A percentile compares a stretch with the other conserved stretches of the same genome.
These are phyloP conservation scores for Blumeria graminis DNA, from an alignment of 2,329 filamentous ascomycete species.

Conservation along the genomic window DNA sequence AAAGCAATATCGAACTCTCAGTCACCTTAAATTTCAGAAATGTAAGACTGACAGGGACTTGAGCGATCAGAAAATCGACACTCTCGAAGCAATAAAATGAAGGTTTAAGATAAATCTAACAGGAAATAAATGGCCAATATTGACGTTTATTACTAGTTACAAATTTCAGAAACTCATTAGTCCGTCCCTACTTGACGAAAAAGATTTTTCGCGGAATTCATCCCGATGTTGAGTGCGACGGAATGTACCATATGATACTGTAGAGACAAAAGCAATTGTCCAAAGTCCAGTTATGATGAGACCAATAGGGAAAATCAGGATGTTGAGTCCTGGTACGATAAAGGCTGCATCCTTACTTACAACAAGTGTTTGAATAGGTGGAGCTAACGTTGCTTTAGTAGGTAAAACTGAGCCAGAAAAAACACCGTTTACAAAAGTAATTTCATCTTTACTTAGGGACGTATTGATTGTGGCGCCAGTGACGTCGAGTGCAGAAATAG, in stretches of 20 bases:
- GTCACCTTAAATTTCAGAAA: too few species aligned
- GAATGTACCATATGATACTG: constrained; percentile 39
- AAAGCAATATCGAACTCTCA: too few species aligned
- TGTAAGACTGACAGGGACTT: too few species aligned
- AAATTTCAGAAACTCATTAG: too few species aligned
- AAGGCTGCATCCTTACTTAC: constrained; percentile 26
- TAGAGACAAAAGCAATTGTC: constrained; percentile 29
- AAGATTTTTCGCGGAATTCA: constrained; percentile 24
- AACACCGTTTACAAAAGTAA: constrained; percentile 45
- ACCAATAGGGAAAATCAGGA: constrained; percentile 47
- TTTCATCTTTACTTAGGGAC: constrained; percentile 43
- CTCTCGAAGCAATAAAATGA: too few species aligned
- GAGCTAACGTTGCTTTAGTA: constrained; percentile 11
- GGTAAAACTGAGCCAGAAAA: constrained; percentile 25
- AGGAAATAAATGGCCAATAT: too few species aligned
- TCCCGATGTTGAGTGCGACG: constrained; percentile 42
- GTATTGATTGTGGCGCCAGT: constrained; percentile 30
- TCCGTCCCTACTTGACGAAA: too few species aligned
- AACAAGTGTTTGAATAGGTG: constrained; percentile 14
- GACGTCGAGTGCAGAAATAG: constrained; percentile 32
- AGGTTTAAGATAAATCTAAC: too few species aligned
- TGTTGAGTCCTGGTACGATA: constrained; percentile 40
- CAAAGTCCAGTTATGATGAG: constrained; percentile 41
- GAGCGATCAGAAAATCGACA: too few species aligned
- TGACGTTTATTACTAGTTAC: too few species aligned